Conservation (phyloP, 805 yeast species). For the Clavispora fructus region DNA sequence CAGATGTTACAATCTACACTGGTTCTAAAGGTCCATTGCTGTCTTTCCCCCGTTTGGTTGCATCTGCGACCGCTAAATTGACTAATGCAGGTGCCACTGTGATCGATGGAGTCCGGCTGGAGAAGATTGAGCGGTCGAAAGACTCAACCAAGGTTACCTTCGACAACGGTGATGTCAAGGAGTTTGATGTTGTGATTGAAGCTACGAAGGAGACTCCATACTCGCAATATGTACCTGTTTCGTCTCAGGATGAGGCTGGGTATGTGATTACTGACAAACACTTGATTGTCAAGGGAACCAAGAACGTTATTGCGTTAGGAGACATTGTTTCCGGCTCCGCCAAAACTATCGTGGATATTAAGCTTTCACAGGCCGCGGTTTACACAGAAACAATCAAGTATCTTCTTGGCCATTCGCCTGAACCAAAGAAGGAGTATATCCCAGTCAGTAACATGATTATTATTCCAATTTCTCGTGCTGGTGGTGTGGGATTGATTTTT, state of each 20-base stretch:
- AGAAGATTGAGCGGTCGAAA: conserved; percentile 14
- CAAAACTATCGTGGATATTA: conserved; percentile 22
- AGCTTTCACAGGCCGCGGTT: conserved; percentile 16
- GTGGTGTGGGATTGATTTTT: conserved; percentile 31
- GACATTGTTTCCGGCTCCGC: conserved; percentile 24
- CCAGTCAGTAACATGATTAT: conserved; percentile 12
- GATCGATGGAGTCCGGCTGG: conserved; percentile 3
- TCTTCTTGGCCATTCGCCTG: not conserved
- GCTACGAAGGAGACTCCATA: conserved; percentile 25
- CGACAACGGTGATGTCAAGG: conserved; percentile 13
- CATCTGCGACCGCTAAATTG: conserved; percentile 7
- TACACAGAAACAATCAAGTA: conserved; percentile 11
- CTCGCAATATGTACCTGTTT: conserved; percentile 23
- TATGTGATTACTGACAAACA: conserved; percentile 24
- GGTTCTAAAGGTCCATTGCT: conserved; percentile 12
- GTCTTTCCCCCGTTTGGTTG: conserved; percentile 1
- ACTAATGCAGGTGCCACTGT: conserved; percentile 11
- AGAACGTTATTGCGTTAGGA: conserved; percentile 30
- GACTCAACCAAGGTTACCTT: conserved; percentile 9
- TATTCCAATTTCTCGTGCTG: conserved; percentile 29
- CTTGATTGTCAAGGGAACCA: conserved; percentile 19
- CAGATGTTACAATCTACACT: conserved; percentile 23
- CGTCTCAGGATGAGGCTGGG: conserved; percentile 21
- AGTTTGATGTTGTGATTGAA: conserved; percentile 28
- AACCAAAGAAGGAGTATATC: not conserved